These are phyloP conservation scores for Aeschynomene evenia DNA, from an alignment of 306 rosid species.

Conservation along the genomic window DNA sequence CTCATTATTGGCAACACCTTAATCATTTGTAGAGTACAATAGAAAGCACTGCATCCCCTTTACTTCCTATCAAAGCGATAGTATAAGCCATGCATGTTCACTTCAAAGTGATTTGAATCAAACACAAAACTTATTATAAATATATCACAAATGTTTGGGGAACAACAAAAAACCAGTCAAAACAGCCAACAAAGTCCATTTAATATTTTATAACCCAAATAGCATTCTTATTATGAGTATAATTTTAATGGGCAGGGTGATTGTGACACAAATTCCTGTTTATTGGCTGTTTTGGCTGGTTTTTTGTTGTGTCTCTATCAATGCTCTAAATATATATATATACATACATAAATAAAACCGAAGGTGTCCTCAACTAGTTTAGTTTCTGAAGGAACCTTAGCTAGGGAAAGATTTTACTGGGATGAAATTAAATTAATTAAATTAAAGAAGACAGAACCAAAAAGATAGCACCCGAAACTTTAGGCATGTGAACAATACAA, in stretches of 20 bases:
- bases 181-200: too few species aligned
- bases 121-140: not conserved
- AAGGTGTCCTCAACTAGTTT: not conserved
- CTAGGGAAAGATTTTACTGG: constrained; percentile 19
- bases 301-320: too few species aligned
- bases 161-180: too few species aligned
- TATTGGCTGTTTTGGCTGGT: too few species aligned
- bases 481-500: not conserved
- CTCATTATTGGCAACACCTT: not conserved
- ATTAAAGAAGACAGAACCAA: not conserved
- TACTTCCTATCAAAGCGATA: constrained; percentile 24
- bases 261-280: too few species aligned
- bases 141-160: too few species aligned
- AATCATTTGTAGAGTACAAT: too few species aligned
- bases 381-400: constrained; percentile 31
- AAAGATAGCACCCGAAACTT: constrained; percentile 12
- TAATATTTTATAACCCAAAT: too few species aligned
- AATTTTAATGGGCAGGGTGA: too few species aligned
- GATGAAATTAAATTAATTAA: too few species aligned
- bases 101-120: constrained; percentile 9
- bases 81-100: constrained; percentile 10
- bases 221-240: too few species aligned
- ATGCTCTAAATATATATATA: too few species aligned
- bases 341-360: not conserved
- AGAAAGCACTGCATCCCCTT: not conserved